Percentiles rank a stretch among this genome's conserved stretches.
Evolutionary conservation across 2,329 filamentous ascomycete species (phyloP).

Genomic region (Cercospora nicotianae): DNA sequence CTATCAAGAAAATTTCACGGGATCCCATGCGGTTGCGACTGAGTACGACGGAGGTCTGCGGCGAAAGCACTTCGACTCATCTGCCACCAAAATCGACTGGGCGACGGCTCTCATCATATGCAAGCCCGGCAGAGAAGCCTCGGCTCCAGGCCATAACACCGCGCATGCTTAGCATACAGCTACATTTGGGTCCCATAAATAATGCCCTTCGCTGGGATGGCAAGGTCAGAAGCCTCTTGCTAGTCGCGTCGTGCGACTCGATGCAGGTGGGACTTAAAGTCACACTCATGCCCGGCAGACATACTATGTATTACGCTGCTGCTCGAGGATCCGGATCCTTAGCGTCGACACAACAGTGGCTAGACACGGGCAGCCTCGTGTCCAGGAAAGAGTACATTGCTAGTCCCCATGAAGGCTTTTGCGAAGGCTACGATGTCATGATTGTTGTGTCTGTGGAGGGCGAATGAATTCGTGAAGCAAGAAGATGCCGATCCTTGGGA

Average conservation of each 20-base stretch:
- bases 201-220: background rate
- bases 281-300: background rate
- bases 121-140: background rate
- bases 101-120: background rate
- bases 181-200: background rate
- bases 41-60: background rate
- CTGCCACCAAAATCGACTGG: background rate
- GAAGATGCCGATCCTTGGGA: background rate
- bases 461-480: background rate
- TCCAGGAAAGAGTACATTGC: background rate
- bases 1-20: background rate
- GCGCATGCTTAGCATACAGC: background rate
- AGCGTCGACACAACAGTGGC: background rate
- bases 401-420: constrained; percentile 8
- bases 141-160: background rate
- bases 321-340: background rate
- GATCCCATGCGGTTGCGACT: background rate
- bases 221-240: background rate
- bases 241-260: background rate
- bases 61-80: background rate
- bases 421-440: constrained; percentile 15
- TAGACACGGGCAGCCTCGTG: background rate
- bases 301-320: background rate
- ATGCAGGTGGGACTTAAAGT: background rate
- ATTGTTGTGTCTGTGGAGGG: background rate